These are phyloP conservation scores for Arthrinium phaeospermum DNA, from an alignment of 2,329 filamentous ascomycete species.

Conservation along the genomic window DNA sequence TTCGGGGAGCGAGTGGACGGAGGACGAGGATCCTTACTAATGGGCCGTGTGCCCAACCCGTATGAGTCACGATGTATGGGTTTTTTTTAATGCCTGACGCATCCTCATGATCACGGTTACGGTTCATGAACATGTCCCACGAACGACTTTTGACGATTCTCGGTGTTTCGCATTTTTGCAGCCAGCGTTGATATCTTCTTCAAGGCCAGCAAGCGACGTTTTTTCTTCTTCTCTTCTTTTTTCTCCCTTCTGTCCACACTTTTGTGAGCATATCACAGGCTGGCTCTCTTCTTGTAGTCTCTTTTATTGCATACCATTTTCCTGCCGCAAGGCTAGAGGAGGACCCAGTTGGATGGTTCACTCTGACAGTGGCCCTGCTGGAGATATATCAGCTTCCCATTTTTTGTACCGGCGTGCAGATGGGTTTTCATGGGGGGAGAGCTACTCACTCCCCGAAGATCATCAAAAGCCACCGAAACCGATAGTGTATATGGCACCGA, in stretches of 20 bases:
- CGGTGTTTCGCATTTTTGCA: slow-evolving; percentile 1
- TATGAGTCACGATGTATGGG: slow-evolving; percentile 35
- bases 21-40: slow-evolving; percentile 67
- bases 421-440: not conserved
- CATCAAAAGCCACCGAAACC: not conserved
- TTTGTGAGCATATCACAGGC: slow-evolving; percentile 1
- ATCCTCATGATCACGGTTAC: slow-evolving; percentile 33
- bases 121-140: slow-evolving; percentile 29
- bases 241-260: slow-evolving; percentile 17
- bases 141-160: slow-evolving; percentile 21
- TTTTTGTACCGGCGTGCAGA: not conserved
- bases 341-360: slow-evolving; percentile 8
- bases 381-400: not conserved
- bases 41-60: slow-evolving; percentile 27
- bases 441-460: not conserved
- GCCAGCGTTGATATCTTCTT: not conserved
- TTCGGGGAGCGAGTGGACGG: slow-evolving; percentile 71
- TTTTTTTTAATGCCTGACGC: slow-evolving; percentile 18
- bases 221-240: not conserved
- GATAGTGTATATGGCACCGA: not conserved
- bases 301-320: slow-evolving; percentile 24
- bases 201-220: not conserved
- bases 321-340: slow-evolving; percentile 22
- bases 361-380: slow-evolving; percentile 8
- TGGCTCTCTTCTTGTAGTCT: slow-evolving; percentile 21